Percentiles rank a stretch among this genome's conserved stretches.
phyloP scores from a whole-genome alignment of 1,284 basidiomycete genomes.

The Ganoderma meredithae region DNA sequence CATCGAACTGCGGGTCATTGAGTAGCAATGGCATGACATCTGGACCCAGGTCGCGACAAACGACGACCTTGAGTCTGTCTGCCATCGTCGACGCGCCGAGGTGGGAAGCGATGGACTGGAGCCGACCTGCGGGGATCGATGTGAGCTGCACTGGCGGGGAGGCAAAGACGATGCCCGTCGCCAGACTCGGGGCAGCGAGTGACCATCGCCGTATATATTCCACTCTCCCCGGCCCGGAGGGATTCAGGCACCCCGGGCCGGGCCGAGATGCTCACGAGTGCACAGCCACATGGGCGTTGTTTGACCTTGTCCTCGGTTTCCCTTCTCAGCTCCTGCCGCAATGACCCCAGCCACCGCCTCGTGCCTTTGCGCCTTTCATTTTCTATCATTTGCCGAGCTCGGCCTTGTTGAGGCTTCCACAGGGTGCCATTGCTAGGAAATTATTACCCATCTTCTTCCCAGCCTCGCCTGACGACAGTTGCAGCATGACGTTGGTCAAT shows the following conservation, averaged over 20 bases:
- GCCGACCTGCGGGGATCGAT: conserved; percentile 14
- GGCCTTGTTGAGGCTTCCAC: background rate
- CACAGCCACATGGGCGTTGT: conserved; percentile 1
- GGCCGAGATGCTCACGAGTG: background rate
- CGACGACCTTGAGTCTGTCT: conserved; percentile 61
- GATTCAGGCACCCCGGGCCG: background rate
- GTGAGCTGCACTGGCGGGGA: background rate
- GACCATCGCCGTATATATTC: conserved; percentile 7
- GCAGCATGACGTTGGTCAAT: background rate
- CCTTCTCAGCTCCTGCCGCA: background rate
- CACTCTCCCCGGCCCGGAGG: conserved; percentile 5
- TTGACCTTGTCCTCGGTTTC: background rate
- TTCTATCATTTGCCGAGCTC: background rate
- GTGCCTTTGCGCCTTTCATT: conserved; percentile 5
- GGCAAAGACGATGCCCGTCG: conserved; percentile 14
- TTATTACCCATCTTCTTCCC: background rate
- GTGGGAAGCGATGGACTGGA: conserved; percentile 20
- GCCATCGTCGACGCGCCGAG: conserved; percentile 15
- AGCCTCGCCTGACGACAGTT: background rate
- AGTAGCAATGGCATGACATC: conserved; percentile 74
- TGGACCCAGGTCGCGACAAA: conserved; percentile 73
- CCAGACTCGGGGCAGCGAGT: background rate
- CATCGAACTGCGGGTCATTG: conserved; percentile 61
- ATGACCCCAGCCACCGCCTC: conserved; percentile 3
- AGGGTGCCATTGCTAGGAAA: background rate